Evolutionary conservation across 805 yeast genomes (phyloP), one percentile per base, ranked within the genome.

Genomic region (Candida tibetensis): DNA sequence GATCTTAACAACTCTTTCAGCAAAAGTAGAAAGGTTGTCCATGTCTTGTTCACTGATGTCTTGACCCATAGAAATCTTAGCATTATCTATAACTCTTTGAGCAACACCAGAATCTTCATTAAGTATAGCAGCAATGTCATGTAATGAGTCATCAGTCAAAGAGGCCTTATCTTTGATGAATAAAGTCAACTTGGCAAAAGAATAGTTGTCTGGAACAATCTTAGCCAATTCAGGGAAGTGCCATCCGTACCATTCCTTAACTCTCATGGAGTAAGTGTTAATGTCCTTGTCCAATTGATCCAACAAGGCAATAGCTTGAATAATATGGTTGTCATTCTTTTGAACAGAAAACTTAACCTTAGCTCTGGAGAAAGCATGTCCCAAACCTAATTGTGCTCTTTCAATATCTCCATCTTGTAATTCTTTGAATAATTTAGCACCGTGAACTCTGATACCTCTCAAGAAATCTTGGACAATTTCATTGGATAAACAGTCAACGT

Each of bases 181-280:
- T 46, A 88, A 69, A 45, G 88, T 86, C 47, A 91, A 76, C 63
- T 77, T 80, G 52, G 97, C 96, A 66, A 77, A 90, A 47, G 75
- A 71, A 72, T 85, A 85, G 76, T 88, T 89, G 68, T 90, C 96
- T 51, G 87, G 80, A 37, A 86, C 95, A 56, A 90, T 77, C 70
- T 85, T 86, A 55, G 95, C 93, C 70, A 89, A 79, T 72, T 89
- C 97, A 42, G 97, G 97, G 82, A 93, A 89, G 65, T 89, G 97
- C 97, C 97, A 89, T 56, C 96, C 95, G 71, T 89, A 89, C 97
- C 97, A 89, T 71, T 89, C 97, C 73, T 89, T 87, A 51, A 85
- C 93, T 70, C 97, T 82, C 97, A 89, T 89, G 42, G 96, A 83
- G 65, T 86, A 93, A 44, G 96, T 90, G 76, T 93, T 93, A 68